Evolutionary conservation across 768 basidiomycete species (phyloP).

Genomic region (Termitomyces sp.): DNA sequence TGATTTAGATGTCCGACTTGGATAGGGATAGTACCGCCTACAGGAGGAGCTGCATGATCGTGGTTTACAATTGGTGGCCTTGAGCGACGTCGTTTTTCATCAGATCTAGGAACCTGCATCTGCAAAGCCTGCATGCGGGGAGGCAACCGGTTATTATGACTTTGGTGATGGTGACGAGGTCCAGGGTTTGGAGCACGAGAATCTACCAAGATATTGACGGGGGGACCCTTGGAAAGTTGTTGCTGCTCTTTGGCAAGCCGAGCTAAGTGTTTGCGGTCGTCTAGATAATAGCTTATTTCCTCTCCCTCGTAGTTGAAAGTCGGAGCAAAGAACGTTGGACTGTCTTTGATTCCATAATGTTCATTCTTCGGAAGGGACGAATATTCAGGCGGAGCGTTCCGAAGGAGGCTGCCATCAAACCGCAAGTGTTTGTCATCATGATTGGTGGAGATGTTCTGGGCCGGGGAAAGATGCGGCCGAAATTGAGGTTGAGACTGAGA

Average conservation of each 20-base stretch:
- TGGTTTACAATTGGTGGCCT: background rate
- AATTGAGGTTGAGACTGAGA: slow-evolving; percentile 6
- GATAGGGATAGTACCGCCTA: background rate
- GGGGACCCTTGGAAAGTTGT: background rate
- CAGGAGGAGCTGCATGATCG: background rate
- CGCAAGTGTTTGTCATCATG: background rate
- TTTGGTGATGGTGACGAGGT: slow-evolving; percentile 8
- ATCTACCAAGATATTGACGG: slow-evolving; percentile 4
- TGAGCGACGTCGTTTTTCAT: slow-evolving; percentile 13
- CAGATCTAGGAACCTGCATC: slow-evolving; percentile 11
- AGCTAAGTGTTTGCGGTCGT: background rate
- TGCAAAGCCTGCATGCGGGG: slow-evolving; percentile 18
- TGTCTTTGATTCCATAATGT: background rate
- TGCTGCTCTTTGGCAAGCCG: slow-evolving; percentile 1
- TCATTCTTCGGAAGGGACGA: slow-evolving; percentile 3
- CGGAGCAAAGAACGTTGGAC: background rate
- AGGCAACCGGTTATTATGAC: slow-evolving; percentile 13
- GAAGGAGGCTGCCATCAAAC: background rate
- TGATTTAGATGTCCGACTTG: slow-evolving; percentile 1
- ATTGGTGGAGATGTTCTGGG: background rate
- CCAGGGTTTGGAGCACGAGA: slow-evolving; percentile 6
- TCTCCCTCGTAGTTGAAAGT: background rate
- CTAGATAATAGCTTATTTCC: background rate
- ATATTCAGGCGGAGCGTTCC: slow-evolving; percentile 10
- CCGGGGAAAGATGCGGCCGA: background rate